These are phyloP conservation scores for Nitzschia inconspicua DNA, from an alignment of 108 stramenopile species.

Conservation along the genomic window DNA sequence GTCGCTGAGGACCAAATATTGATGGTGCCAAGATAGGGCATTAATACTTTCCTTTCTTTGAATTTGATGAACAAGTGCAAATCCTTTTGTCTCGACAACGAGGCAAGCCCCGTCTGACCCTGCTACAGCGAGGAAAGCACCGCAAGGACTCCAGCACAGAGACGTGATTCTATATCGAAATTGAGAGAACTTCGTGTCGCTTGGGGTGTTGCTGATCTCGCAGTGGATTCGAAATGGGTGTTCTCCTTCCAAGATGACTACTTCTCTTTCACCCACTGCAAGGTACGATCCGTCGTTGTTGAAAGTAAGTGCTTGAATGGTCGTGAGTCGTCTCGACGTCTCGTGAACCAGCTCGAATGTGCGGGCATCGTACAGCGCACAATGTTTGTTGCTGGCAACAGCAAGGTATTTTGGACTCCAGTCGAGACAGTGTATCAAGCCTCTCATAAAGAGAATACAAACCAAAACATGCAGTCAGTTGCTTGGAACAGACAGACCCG, in stretches of 20 bases:
- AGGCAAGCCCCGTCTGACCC: slow-evolving; percentile 34
- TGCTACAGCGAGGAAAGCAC: slow-evolving; percentile 34
- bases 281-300: slow-evolving; percentile 28
- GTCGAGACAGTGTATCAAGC: slow-evolving; percentile 38
- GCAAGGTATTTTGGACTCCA: slow-evolving; percentile 47
- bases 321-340: slow-evolving; percentile 4
- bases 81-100: slow-evolving; percentile 40
- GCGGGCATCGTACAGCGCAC: slow-evolving; percentile 20
- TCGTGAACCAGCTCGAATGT: slow-evolving; percentile 18
- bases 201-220: slow-evolving; percentile 18
- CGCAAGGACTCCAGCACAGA: slow-evolving; percentile 39
- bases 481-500: too few relatives aligned
- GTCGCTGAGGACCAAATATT: slow-evolving; percentile 40
- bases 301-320: slow-evolving; percentile 35
- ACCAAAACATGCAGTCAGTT: too few relatives aligned
- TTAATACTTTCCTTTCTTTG: slow-evolving; percentile 14
- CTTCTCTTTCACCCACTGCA: slow-evolving; percentile 36
- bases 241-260: slow-evolving; percentile 19
- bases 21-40: slow-evolving; percentile 32
- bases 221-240: slow-evolving; percentile 14
- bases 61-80: slow-evolving; percentile 37
- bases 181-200: neutral
- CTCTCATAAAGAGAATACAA: too few relatives aligned
- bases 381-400: slow-evolving; percentile 35
- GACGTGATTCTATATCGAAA: slow-evolving; percentile 25